Evolutionary conservation across 2,329 filamentous ascomycete species (phyloP), one percentile per base, ranked within the genome.

Genomic region (Huntiella savannae): DNA sequence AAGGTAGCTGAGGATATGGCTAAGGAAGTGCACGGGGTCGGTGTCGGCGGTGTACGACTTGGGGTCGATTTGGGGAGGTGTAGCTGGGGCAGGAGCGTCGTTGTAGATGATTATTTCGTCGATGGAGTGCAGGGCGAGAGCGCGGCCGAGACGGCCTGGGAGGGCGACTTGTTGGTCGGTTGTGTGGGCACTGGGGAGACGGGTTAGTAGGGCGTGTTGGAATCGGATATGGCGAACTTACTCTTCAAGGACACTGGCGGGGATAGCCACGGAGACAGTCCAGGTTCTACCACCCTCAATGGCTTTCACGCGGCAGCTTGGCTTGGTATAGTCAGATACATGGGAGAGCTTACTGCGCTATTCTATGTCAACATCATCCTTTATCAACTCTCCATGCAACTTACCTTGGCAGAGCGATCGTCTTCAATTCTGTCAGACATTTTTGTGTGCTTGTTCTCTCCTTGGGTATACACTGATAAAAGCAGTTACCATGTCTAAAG

Each of bases 51-150:
- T 85, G 62, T 76, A 70, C 55, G 65, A 60, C 41, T 66, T 60
- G 43, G 66, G 64, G 53, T 75, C 70, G 43, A 70, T 64, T 46
- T 61, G 60, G 15, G 60, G 61, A 28, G 66, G 62, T 32, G 69
- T 68, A 32, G 65, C 56, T 11, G 67, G 62, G 5, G 55, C 43
- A 2, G 69, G 68, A 33, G 67, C 68, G 61, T 92, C 85, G 56
- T 88, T 77, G 59, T 82, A 93, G 46, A 93, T 65, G 43, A 93
- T 69, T 28, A 92, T 70, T 62, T 93, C 85, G 58, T 93, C 85
- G 53, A 93, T 71, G 55, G 75, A 79, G 62, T 91, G 92, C 52
- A 92, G 79, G 51, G 82, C 80, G 44, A 85, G 71, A 33, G 83
- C 82, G 45, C 85, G 81, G 4, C 84, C 84, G 45, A 93, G 77